phyloP scores from a whole-genome alignment of 2,329 filamentous ascomycete genomes.

The Xenosphaeropsis pyriputrescens region DNA sequence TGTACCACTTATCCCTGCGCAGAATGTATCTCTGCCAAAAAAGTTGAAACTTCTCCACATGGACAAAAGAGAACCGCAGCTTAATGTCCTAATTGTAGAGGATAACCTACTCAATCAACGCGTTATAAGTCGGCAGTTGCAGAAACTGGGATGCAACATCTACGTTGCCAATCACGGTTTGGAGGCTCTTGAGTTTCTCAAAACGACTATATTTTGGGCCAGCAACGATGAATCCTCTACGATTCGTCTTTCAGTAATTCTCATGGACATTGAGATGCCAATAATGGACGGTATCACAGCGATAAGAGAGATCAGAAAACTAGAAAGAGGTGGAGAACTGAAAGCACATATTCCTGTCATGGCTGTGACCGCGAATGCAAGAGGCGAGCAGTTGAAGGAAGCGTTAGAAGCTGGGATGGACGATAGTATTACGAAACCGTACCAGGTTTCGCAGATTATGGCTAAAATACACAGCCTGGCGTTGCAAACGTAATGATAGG shows the following conservation, averaged over 20 bases:
- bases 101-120: constrained; percentile 54
- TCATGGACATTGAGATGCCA: constrained; percentile 34
- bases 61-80: too few relatives aligned
- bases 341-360: constrained; percentile 29
- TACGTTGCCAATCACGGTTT: constrained; percentile 48
- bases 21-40: neutral
- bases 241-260: constrained; percentile 37
- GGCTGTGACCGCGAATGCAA: constrained; percentile 30
- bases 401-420: constrained; percentile 19
- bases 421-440: neutral
- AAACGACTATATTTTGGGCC: constrained; percentile 38
- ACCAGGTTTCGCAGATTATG: too few relatives aligned
- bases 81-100: constrained; percentile 42
- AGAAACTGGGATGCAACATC: constrained; percentile 40
- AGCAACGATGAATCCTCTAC: constrained; percentile 20
- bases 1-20: neutral
- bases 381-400: constrained; percentile 22
- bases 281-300: constrained; percentile 31
- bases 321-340: constrained; percentile 19
- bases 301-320: constrained; percentile 22
- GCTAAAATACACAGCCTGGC: too few relatives aligned
- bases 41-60: constrained; percentile 1
- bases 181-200: constrained; percentile 41
- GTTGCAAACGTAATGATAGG: too few relatives aligned
- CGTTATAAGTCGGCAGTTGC: constrained; percentile 45